phyloP scores from a whole-genome alignment of 2,329 filamentous ascomycete genomes.

The Microsporum ferrugineum region DNA sequence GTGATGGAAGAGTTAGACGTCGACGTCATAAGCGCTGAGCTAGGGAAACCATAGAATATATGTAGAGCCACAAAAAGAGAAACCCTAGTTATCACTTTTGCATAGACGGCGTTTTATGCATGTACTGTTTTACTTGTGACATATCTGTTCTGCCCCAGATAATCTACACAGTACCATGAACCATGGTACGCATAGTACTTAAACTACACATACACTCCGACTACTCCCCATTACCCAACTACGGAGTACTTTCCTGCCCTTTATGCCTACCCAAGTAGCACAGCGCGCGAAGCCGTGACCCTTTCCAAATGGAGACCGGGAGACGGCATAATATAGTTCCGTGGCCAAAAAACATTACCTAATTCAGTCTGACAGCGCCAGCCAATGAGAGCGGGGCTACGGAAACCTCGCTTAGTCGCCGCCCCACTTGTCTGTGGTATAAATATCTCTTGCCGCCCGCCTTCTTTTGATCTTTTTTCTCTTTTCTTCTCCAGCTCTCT shows the following conservation, averaged over 20 bases:
- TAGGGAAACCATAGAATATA: neutral
- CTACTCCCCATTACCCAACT: neutral
- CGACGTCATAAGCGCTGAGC: constrained; percentile 51
- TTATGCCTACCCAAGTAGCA: neutral
- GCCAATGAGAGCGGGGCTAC: constrained; percentile 6
- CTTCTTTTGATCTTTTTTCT: constrained; percentile 28
- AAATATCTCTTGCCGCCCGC: constrained; percentile 19
- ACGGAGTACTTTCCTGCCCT: neutral
- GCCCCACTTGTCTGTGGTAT: constrained; percentile 17
- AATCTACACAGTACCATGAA: no score
- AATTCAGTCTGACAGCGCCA: neutral
- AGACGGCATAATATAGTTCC: neutral
- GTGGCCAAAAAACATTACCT: neutral
- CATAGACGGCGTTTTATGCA: neutral
- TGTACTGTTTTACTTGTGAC: neutral
- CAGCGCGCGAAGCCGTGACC: neutral
- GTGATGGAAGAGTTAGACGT: constrained; percentile 85
- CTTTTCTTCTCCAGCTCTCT: constrained; percentile 40
- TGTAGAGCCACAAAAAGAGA: neutral
- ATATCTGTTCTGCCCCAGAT: no score
- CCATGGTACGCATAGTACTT: no score
- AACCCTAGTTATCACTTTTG: neutral
- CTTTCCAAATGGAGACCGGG: neutral
- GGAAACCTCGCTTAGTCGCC: constrained; percentile 11
- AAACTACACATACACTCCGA: no score